Evolutionary conservation across 2,329 filamentous ascomycete species (phyloP).

Genomic region (Exophiala lecanii-corni): DNA sequence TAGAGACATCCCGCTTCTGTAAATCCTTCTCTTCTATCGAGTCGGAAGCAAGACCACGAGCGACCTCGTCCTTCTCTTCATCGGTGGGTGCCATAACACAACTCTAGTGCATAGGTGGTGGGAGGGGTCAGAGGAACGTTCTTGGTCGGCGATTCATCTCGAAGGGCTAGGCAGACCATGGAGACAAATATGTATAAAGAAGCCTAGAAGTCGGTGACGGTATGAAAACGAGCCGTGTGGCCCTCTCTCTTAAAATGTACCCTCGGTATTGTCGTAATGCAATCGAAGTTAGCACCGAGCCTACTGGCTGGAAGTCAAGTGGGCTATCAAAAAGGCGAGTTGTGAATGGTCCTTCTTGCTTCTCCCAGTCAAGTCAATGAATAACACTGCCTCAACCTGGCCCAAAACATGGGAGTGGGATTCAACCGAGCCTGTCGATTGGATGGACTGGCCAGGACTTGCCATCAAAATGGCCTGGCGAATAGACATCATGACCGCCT

Average conservation of each 20-base stretch:
- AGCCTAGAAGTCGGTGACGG: conserved; percentile 15
- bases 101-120: conserved; percentile 4
- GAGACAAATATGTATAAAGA: conserved; percentile 12
- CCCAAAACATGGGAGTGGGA: no score
- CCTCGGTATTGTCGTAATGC: conserved; percentile 18
- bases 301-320: conserved; percentile 1
- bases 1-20: conserved; percentile 16
- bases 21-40: conserved; percentile 28
- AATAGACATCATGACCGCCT: no score
- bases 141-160: conserved; percentile 10
- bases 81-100: conserved; percentile 12
- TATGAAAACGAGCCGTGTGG: conserved; percentile 7
- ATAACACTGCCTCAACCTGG: no score
- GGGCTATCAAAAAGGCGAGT: conserved; percentile 8
- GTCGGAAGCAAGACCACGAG: conserved; percentile 21
- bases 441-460: no score
- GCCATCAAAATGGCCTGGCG: no score
- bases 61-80: conserved; percentile 21
- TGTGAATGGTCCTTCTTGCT: neutral
- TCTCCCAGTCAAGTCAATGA: no score
- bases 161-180: conserved; percentile 2
- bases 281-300: no score
- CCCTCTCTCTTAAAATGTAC: conserved; percentile 8
- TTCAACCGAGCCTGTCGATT: no score
- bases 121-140: neutral